These are phyloP conservation scores for Aspergillus pseudoviridinutans DNA, from an alignment of 2,329 filamentous ascomycete genomes.

Conservation along the genomic window DNA sequence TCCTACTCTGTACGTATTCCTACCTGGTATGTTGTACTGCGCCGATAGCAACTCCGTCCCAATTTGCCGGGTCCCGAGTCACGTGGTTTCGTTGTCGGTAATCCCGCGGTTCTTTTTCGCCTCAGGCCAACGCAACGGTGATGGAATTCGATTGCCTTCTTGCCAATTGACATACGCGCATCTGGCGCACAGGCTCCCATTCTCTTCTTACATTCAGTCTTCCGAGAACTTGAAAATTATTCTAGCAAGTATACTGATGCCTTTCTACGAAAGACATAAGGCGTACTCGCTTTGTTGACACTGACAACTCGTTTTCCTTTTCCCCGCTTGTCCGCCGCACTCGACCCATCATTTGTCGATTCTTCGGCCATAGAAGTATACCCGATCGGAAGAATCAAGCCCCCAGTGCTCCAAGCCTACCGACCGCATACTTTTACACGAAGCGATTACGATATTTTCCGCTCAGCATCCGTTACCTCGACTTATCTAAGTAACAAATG, in stretches of 20 bases:
- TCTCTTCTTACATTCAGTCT: neutral
- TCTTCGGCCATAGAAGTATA: neutral
- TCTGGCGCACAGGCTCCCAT: neutral
- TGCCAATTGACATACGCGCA: neutral
- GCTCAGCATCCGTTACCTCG: neutral
- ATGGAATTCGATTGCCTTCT: neutral
- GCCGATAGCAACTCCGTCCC: neutral
- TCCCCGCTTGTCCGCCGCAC: neutral
- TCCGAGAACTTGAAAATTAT: neutral
- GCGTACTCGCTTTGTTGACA: neutral
- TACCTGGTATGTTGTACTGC: neutral
- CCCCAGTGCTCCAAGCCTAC: neutral
- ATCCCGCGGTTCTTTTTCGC: constrained; percentile 18
- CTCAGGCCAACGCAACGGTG: constrained; percentile 2
- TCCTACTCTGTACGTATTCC: neutral
- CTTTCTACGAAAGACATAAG: neutral
- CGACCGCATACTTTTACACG: neutral
- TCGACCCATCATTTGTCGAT: neutral
- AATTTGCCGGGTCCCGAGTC: constrained; percentile 13
- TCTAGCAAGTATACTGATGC: neutral
- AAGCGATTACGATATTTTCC: neutral
- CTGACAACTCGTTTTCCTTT: neutral
- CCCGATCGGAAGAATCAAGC: neutral
- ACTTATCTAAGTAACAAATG: constrained; percentile 17
- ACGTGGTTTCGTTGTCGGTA: constrained; percentile 19